Evolutionary conservation across 164 flowering plant genomes (phyloP).

Genomic region (Liquidambar formosana): DNA sequence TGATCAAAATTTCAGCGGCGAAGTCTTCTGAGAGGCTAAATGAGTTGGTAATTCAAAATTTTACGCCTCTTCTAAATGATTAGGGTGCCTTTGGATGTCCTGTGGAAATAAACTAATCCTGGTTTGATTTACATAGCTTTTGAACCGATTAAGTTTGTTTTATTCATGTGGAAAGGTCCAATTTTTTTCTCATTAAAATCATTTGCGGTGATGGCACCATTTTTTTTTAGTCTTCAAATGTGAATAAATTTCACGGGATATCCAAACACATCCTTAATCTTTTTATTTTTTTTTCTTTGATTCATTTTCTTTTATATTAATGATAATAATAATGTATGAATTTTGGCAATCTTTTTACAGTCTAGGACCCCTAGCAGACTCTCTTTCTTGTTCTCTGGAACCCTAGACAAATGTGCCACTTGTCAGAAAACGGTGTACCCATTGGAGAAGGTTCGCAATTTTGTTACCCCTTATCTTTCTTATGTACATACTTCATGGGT

Average conservation of each 20-base stretch:
- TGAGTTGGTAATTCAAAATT: slow-evolving; percentile 28
- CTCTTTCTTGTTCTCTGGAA: slow-evolving; percentile 61
- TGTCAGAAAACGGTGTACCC: slow-evolving; percentile 67
- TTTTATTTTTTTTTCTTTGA: neutral
- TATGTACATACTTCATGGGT: too few relatives aligned
- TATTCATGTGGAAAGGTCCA: too few relatives aligned
- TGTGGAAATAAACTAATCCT: too few relatives aligned
- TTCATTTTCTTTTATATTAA: neutral
- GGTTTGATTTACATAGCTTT: too few relatives aligned
- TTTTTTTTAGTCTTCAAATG: neutral
- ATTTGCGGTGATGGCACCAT: too few relatives aligned
- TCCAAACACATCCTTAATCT: neutral
- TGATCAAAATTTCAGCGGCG: slow-evolving; percentile 15
- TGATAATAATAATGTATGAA: neutral
- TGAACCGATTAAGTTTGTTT: too few relatives aligned
- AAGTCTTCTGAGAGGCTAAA: slow-evolving; percentile 30
- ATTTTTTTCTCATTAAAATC: too few relatives aligned
- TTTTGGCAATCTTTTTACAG: slow-evolving; percentile 25
- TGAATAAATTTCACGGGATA: neutral
- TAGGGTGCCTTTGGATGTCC: neutral
- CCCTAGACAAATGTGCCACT: slow-evolving; percentile 57
- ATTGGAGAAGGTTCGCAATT: slow-evolving; percentile 52
- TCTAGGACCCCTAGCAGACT: slow-evolving; percentile 54
- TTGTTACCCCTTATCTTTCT: neutral
- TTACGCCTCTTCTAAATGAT: neutral